Evolutionary conservation across 371 early-diverging fungal species (phyloP), one percentile per base, ranked within the genome.

Genomic region (Parasitella parasitica): DNA sequence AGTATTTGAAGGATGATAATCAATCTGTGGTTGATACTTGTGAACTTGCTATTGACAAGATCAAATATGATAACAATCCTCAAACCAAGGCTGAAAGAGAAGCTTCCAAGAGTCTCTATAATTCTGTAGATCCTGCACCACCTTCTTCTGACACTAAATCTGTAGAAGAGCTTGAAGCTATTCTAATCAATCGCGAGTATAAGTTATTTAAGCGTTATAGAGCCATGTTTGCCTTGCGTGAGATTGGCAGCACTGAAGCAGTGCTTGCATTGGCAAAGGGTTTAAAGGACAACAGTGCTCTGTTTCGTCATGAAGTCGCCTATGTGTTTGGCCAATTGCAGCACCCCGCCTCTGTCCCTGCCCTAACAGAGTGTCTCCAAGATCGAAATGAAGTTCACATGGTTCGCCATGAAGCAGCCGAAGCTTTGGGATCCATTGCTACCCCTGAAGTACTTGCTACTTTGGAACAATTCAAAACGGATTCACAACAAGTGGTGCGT

Each of bases 391-490:
- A 99, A 76, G 89, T 84, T n/a, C 83, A 90, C 55, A 99, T 99
- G 97, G 99, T 99, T 9, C 90, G 99, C 27, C 99, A 99, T 73
- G 99, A 99, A 80, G 92, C 93, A 57, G 99, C 99, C 15, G 99
- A 99, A 82, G 99, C 99, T 4, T 78, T 99, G 56, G 99, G 99
- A n/a, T 93, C 97, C 1, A 96, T 99, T 71, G 99, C 97, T 24
- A 93, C 93, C 6, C 88, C 92, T 28, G 95, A 97, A 76, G 90
- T 91, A 52, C 76, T 93, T 41, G 82, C 84, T 5, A 84, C 88
- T 20, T 82, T 99, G 49, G 69, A 86, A 53, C 66, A 88, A 66
- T 96, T 86, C 72, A 75, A 83, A 48, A 65, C 89, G 11, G 95
- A 95, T 70, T 61, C 85, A 8, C 94, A 93, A 59, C 85, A 86